These are phyloP conservation scores for Boletellus emodensis DNA, from an alignment of 768 basidiomycete genomes.

Conservation along the genomic window DNA sequence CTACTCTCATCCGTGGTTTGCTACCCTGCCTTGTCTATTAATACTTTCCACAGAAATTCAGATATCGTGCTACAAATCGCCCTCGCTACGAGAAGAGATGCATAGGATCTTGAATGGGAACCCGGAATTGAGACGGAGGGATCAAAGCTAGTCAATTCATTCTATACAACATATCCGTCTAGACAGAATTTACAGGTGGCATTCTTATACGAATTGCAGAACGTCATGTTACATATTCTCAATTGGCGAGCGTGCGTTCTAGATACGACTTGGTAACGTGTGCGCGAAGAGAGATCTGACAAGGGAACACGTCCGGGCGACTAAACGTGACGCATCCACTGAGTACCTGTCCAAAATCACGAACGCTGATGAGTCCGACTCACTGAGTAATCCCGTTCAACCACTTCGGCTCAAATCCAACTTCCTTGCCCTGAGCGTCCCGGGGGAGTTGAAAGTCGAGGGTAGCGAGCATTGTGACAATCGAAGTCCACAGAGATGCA, in stretches of 20 bases:
- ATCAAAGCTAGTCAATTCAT: no score
- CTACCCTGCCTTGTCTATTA: no score
- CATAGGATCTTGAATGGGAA: no score
- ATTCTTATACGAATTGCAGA: no score
- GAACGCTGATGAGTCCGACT: background rate
- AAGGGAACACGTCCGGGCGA: constrained; percentile 9
- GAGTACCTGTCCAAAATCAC: no score
- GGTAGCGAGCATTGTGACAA: constrained; percentile 14
- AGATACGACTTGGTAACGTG: constrained; percentile 2
- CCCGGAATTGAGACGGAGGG: no score
- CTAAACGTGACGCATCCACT: background rate
- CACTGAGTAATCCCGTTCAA: constrained; percentile 8
- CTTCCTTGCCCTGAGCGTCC: background rate
- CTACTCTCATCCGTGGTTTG: no score
- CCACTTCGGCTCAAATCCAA: background rate
- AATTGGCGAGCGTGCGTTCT: background rate
- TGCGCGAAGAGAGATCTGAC: constrained; percentile 1
- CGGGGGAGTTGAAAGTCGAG: constrained; percentile 3
- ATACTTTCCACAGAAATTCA: no score
- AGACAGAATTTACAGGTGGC: no score
- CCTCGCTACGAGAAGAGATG: no score
- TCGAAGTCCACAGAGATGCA: constrained; percentile 5
- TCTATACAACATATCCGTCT: no score
- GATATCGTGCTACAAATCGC: no score
- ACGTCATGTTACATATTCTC: background rate